Evolutionary conservation across 1,139 yeast species (phyloP).

Genomic region (Oligophagozyma castellii): DNA sequence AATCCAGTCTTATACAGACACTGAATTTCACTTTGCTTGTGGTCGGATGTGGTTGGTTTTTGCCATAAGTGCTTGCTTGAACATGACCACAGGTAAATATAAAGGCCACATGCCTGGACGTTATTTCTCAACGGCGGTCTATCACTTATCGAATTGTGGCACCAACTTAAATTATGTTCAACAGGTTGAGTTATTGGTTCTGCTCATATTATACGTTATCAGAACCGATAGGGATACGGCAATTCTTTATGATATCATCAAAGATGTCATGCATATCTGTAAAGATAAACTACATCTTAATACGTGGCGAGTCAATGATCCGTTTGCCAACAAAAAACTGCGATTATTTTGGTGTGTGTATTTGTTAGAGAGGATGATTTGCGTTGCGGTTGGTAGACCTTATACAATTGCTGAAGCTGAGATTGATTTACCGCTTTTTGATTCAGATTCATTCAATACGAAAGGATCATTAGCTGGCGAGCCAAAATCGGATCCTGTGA

Average conservation of each 20-base stretch:
- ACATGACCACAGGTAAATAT: conserved; percentile 38
- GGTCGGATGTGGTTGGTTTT: conserved; percentile 38
- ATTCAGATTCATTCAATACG: conserved; percentile 16
- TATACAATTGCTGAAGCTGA: conserved; percentile 34
- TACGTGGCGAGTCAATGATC: conserved; percentile 26
- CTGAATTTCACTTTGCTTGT: conserved; percentile 34
- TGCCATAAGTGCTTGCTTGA: conserved; percentile 35
- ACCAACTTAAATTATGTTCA: conserved; percentile 28
- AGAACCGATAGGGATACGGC: conserved; percentile 45
- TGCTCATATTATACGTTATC: conserved; percentile 38
- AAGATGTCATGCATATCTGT: conserved; percentile 35
- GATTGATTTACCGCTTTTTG: conserved; percentile 36
- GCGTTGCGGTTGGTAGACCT: conserved; percentile 43
- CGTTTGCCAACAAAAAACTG: conserved; percentile 27
- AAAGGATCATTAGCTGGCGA: conserved; percentile 2
- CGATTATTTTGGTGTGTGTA: conserved; percentile 50
- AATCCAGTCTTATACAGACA: conserved; percentile 22
- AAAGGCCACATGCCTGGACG: conserved; percentile 36
- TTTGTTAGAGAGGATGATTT: conserved; percentile 39
- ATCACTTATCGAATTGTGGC: conserved; percentile 35
- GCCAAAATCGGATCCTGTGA: not conserved
- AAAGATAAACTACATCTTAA: conserved; percentile 27
- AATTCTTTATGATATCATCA: conserved; percentile 36
- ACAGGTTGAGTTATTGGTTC: conserved; percentile 35
- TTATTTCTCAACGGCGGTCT: conserved; percentile 40